These are phyloP conservation scores for Suillus subalutaceus DNA, from an alignment of 768 basidiomycete species.

Conservation along the genomic window DNA sequence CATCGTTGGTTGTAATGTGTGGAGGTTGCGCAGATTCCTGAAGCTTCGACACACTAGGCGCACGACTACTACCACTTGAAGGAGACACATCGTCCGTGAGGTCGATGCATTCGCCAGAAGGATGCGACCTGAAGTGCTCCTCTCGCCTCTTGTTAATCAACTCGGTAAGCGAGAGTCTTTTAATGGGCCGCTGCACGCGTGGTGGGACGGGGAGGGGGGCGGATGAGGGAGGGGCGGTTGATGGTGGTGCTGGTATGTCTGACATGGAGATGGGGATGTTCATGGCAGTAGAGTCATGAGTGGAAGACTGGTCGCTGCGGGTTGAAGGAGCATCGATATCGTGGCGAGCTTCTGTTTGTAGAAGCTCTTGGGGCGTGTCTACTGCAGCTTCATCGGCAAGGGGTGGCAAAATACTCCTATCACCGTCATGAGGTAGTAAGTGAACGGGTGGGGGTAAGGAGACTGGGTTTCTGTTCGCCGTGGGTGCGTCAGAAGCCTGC, in stretches of 20 bases:
- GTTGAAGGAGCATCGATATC: not conserved
- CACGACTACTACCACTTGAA: not conserved
- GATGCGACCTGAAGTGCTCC: not conserved
- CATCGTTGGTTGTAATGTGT: not conserved
- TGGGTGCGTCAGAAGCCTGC: not conserved
- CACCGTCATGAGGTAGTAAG: not conserved
- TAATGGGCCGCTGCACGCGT: conserved; percentile 18
- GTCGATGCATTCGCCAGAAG: conserved; percentile 5
- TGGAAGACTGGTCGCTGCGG: not conserved
- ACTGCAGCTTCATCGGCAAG: not conserved
- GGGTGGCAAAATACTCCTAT: not conserved
- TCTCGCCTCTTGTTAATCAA: conserved; percentile 25
- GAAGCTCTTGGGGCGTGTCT: not conserved
- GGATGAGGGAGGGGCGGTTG: conserved; percentile 7
- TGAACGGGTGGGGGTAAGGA: not conserved
- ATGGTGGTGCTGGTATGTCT: not conserved
- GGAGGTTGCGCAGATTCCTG: not conserved
- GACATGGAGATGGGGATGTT: not conserved
- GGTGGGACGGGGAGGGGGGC: conserved; percentile 25
- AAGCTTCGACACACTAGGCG: not conserved
- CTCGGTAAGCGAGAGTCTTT: conserved; percentile 24
- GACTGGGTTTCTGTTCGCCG: too few species aligned
- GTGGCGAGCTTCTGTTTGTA: not conserved
- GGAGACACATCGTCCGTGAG: not conserved
- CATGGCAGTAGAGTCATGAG: conserved; percentile 4